phyloP scores from a whole-genome alignment of 129 eudicot genomes.

The Artemisia argyi region DNA sequence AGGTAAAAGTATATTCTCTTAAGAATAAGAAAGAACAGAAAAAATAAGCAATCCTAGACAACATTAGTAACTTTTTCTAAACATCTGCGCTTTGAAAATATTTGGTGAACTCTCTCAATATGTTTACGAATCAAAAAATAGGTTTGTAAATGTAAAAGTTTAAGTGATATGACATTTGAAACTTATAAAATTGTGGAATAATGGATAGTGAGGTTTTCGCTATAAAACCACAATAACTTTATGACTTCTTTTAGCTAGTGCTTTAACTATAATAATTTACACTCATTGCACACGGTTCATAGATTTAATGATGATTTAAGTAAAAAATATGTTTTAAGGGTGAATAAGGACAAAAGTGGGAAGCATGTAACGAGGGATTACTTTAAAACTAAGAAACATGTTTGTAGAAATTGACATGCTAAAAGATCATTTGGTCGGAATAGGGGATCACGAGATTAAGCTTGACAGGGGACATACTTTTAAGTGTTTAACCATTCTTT shows the following conservation, averaged over 20 bases:
- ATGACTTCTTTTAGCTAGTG: not conserved
- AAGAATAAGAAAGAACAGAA: too few relatives aligned
- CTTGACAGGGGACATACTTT: conserved; percentile 24
- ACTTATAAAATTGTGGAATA: too few relatives aligned
- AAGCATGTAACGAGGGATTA: conserved; percentile 19
- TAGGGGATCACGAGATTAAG: conserved; percentile 25
- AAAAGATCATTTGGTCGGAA: conserved; percentile 35
- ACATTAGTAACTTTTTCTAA: too few relatives aligned
- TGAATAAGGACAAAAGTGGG: conserved; percentile 17
- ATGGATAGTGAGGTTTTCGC: too few relatives aligned
- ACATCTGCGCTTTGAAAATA: too few relatives aligned
- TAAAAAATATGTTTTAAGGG: not conserved
- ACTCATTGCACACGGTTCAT: not conserved
- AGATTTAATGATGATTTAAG: not conserved
- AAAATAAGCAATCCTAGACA: too few relatives aligned
- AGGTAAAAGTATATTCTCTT: too few relatives aligned
- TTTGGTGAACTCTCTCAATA: too few relatives aligned
- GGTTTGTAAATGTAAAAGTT: too few relatives aligned
- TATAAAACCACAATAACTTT: too few relatives aligned
- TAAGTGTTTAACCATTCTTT: conserved; percentile 15
- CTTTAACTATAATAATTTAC: not conserved
- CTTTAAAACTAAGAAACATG: conserved; percentile 34
- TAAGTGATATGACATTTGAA: too few relatives aligned
- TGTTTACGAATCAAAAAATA: too few relatives aligned
- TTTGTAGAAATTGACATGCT: conserved; percentile 25